Base-by-base conservation (phyloP, 179 eudicot genomes). In the Pouteria campechiana region DNA sequence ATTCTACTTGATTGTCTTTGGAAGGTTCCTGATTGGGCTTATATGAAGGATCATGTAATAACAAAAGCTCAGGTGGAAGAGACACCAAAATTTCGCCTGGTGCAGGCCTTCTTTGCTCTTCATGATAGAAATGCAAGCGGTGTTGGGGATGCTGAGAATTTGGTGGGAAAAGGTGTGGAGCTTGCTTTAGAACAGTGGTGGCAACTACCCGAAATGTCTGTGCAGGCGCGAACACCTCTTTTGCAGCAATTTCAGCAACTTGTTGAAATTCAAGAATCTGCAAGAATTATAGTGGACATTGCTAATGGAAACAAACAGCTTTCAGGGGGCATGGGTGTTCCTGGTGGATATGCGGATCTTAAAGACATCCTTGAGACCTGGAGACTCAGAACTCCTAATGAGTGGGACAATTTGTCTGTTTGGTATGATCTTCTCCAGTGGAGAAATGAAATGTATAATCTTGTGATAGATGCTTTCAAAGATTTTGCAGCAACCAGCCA, bases 291-390 rank as follows among this genome's bases (percentile, higher is more conserved):
- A 48, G 70, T 77, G 17, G 96, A 87, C 53, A 80, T 92, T 55
- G 76, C 96, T 17, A 81, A 74, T 57, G 96, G 94, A 38, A 83
- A 51, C 54, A 88, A 83, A 56, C n/a, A n/a, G n/a, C 73, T 50
- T 48, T 43, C 84, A 50, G 94, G 93, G 33, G 83, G 60, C 64
- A 74, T 32, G 59, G 78, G 83, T 41, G 90, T 69, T 30, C 92
- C 79, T 64, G 83, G 87, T 48, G 80, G 78, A 46, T 92, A 87
- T 57, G 93, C 96, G 49, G 96, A 83, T 61, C 78, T 92, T 35
- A 92, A 92, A 74, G 99, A 92, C 61, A 92, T 87, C 53, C 99
- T 92, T 39, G 99, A 92, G 73, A 92, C 96, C 8, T 92, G 99
- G 99, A 87, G 99, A 64, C 72, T 83, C 58, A 75, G 96, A 57